These are phyloP conservation scores for Ustulina deusta DNA, from an alignment of 2,329 filamentous ascomycete genomes.

Conservation along the genomic window DNA sequence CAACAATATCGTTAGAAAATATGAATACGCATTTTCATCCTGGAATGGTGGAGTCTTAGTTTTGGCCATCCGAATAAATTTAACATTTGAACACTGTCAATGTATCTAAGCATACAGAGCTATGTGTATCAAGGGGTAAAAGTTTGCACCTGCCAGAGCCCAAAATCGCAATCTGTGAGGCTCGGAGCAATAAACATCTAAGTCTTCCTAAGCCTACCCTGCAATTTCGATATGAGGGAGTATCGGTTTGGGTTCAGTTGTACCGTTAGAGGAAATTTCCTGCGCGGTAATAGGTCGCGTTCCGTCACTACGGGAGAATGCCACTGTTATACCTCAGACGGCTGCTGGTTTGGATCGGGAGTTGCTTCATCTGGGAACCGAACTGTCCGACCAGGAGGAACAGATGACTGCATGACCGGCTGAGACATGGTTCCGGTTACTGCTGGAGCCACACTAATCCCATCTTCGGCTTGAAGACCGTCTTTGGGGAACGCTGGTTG, in stretches of 20 bases:
- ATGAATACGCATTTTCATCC: no score
- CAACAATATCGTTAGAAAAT: no score
- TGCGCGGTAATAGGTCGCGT: neutral
- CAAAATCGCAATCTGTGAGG: neutral
- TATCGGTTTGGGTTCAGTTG: neutral
- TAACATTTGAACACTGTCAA: no score
- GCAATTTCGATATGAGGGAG: neutral
- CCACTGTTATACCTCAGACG: neutral
- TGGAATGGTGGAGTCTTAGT: no score
- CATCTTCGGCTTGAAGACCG: conserved; percentile 16
- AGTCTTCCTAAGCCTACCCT: neutral
- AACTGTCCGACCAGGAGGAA: conserved; percentile 53
- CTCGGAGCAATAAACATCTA: neutral
- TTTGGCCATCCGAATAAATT: no score
- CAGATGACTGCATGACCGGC: conserved; percentile 23
- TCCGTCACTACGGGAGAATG: neutral
- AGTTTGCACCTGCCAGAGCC: no score
- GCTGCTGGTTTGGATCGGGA: neutral
- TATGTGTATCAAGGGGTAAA: neutral
- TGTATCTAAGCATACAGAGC: neutral
- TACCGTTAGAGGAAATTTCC: neutral
- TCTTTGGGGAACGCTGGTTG: conserved; percentile 1
- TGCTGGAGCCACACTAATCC: conserved; percentile 1
- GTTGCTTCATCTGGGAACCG: conserved; percentile 58
- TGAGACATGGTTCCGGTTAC: conserved; percentile 33